Evolutionary conservation across 805 yeast genomes (phyloP).

Genomic region (Nakazawaea siamensis): DNA sequence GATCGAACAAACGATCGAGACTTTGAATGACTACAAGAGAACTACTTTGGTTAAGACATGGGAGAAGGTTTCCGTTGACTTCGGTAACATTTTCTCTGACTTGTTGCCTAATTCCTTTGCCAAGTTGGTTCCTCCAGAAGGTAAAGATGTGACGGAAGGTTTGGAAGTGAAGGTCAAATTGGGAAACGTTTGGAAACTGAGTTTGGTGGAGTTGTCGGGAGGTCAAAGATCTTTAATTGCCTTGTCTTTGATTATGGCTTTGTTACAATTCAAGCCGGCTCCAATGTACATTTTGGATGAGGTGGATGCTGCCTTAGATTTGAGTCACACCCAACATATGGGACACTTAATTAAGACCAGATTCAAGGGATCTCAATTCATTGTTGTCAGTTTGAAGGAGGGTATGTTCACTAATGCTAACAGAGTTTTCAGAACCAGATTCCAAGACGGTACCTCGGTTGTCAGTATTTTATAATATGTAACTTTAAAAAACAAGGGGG

Average conservation of each 20-base stretch:
- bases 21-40: slow-evolving; percentile 77
- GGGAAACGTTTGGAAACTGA: slow-evolving; percentile 90
- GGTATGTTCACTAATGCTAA: slow-evolving; percentile 98
- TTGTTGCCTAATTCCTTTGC: slow-evolving; percentile 86
- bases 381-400: slow-evolving; percentile 92
- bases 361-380: slow-evolving; percentile 92
- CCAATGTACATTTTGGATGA: slow-evolving; percentile 98
- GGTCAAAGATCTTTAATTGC: slow-evolving; percentile 97
- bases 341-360: slow-evolving; percentile 94
- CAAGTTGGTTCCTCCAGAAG: slow-evolving; percentile 73
- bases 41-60: slow-evolving; percentile 79
- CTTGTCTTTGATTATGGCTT: slow-evolving; percentile 81
- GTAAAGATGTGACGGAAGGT: slow-evolving; percentile 82
- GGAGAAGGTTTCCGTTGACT: slow-evolving; percentile 79
- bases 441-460: slow-evolving; percentile 94
- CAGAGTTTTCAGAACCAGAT: slow-evolving; percentile 84
- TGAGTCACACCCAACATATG: slow-evolving; percentile 94
- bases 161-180: slow-evolving; percentile 82
- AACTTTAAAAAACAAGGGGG: too few species aligned
- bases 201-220: slow-evolving; percentile 90
- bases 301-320: slow-evolving; percentile 96
- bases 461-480: slow-evolving; percentile 62
- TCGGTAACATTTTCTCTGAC: slow-evolving; percentile 85
- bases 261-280: slow-evolving; percentile 93
- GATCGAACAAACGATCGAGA: slow-evolving; percentile 79